Evolutionary conservation across 2,329 filamentous ascomycete genomes (phyloP), one percentile per base, ranked within the genome.

Genomic region (Aspergillus piperis): DNA sequence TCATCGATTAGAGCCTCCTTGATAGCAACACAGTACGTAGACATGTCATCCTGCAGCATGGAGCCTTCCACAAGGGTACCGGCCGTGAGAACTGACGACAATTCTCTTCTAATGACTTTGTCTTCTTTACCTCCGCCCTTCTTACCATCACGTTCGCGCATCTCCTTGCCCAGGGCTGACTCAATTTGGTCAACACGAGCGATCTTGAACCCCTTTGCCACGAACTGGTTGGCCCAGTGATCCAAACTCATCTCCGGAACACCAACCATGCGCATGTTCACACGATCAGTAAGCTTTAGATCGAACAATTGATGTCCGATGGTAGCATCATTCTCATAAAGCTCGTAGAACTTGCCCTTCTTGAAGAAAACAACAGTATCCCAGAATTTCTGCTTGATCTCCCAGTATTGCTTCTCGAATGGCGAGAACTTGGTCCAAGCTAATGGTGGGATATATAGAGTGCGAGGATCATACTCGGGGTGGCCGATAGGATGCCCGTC

Each of bases 191-290:
- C 95, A 23, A 99, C 95, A 17, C 94, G 85, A 6, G 95, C 95
- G 57, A 99, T 96, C 77, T 99, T 99, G 85, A 88, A 96, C 36
- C 96, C 95, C 75, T 98, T 98, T 60, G 94, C 95, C 42, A 99
- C 93, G 70, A 99, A 99, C 71, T 99, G 95, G 70, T 96, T 96
- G 59, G 95, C 92, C 95, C 95, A 99, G 74, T 95, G 88, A 70
- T 95, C 91, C n/a, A 99, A 82, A 11, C 92, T 96, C 71, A 92
- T 90, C 75, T 99, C 95, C 0, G 95, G 95, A 0, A 99, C 95
- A 62, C 95, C 95, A 2, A 98, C 95, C 95, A 99, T 99, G 66
- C 94, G 90, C 95, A 99, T 99, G 75, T 99, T 99, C 74, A 99
- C 95, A 57, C 95, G 87, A 70, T 99, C 95, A 0, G 95, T 99